Base-by-base conservation (phyloP, 345 rosid genomes). In the Jatropha curcas region DNA sequence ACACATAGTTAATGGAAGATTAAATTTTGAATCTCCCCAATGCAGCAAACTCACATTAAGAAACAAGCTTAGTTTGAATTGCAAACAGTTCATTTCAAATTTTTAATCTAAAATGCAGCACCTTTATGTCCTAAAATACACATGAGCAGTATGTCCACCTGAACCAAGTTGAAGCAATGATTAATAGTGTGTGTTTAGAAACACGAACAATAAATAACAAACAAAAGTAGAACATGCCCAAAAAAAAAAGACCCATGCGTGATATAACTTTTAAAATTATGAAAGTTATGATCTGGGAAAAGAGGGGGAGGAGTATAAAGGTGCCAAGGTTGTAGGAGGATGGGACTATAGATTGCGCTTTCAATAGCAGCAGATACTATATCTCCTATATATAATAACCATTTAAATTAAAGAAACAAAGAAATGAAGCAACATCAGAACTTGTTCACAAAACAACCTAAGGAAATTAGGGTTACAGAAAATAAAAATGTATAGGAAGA, bases 381-480 rank as follows among this genome's bases (percentile, higher is more conserved):
- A 16, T 35, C 4, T 19, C 0, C 34, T 9, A 61, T 9, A 35
- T 4, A 35, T n/a, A 56, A 12, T 27, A 0, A 27, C 9, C 27
- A 25, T 25, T 25, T 19, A 31, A 33, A 35, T 56, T 0, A 59
- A 16, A 59, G 39, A 7, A 60, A 33, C 13, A 17, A 60, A 31
- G 2, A 31, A 60, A 6, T 13, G 6, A 41, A 13, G 11, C 45
- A 41, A 41, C 45, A 41, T 41, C 45, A 41, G 45, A 41, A 2
- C 7, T 41, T 34, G 19, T 2, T 2, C 4, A 37, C 10, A 9
- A 62, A 62, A 39, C 22, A 37, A n/a, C 1, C 12, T 0, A 41
- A 24, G 5, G 13, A 70, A 70, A 70, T 27, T 56, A 39, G 64
- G 64, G 73, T 55, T 70, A 27, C 56, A 24, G 5, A 30, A 52